Evolutionary conservation across 1,284 basidiomycete species (phyloP), one percentile per base, ranked within the genome.

Genomic region (Sanghuangporus weigelae): DNA sequence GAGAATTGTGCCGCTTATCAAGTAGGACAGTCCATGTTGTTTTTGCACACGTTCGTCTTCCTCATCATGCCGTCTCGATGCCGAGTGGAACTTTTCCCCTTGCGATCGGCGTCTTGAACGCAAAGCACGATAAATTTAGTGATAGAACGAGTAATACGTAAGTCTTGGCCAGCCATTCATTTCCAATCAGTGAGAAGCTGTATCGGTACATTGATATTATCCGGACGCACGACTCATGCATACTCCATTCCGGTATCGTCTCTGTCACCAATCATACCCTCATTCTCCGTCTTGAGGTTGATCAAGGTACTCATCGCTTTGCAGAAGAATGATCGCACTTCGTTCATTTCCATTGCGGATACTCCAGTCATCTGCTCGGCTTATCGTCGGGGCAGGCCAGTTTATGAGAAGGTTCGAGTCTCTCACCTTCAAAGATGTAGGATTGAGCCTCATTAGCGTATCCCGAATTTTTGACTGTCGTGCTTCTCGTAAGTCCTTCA

Each of bases 401-500:
- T 12, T 23, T 11, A 23, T 46, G 26, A 31, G 26, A 31, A 31
- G 26, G 12, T 57, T 59, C 62, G 59, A 31, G 12, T 26, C 8
- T 51, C 4, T n/a, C 73, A 95, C 95, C 76, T 89, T 89, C 21
- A 97, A 81, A 72, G 91, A 90, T 69, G 83, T 89, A 72, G 87
- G 85, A 75, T 87, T 86, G 23, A 93, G 78, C 66, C 83, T 81
- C 62, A 80, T 77, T 7, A 98, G 78, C 80, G 95, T 95, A 53
- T 90, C 84, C 65, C 95, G 79, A 75, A 92, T 90, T 74, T 99
- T 99, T 35, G 93, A 90, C 74, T 98, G 96, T 51, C 96, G 83
- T 16, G 92, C 92, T 77, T 99, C 96, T 16, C 95, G 89, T 39
- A 99, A 81, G 73, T 98, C 95, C 74, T 98, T 96, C 48, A 99